phyloP scores from a whole-genome alignment of 495 filamentous ascomycete species.

The Schizothecium vesticola region DNA sequence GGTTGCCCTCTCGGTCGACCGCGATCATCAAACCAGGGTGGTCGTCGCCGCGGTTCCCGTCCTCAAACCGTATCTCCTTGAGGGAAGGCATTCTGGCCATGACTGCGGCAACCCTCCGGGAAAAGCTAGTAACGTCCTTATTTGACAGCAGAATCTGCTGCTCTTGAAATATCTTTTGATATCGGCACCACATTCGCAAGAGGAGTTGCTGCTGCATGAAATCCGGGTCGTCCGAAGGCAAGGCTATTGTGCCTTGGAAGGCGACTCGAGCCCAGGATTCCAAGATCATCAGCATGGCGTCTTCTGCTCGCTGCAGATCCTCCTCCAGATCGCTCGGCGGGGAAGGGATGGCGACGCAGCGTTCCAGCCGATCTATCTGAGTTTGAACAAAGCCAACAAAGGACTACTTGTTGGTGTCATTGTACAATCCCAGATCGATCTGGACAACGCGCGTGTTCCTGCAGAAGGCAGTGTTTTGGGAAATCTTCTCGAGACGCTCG shows the following conservation, averaged over 20 bases:
- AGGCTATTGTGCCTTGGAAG: too few species aligned
- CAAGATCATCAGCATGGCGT: too few species aligned
- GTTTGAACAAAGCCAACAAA: background rate
- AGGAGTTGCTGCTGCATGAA: background rate
- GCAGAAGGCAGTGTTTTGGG: background rate
- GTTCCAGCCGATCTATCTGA: background rate
- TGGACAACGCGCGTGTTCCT: background rate
- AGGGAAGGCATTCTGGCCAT: background rate
- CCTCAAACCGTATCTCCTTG: background rate
- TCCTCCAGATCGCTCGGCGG: too few species aligned
- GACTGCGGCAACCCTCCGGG: background rate
- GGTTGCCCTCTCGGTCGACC: too few species aligned
- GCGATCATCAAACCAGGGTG: too few species aligned
- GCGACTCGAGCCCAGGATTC: too few species aligned
- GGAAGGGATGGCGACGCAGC: background rate
- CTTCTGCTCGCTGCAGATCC: too few species aligned
- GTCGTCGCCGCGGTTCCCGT: too few species aligned
- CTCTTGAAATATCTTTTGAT: background rate
- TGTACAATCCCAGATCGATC: background rate
- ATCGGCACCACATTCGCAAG: background rate
- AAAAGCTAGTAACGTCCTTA: background rate
- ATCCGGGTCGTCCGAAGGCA: background rate
- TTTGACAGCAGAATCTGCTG: background rate
- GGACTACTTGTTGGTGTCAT: background rate
- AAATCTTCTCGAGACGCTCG: background rate